A percentile compares a stretch with the other conserved stretches of the same genome.
Conservation (phyloP, 169 alveolate species). For the Eimeria praecox region DNA sequence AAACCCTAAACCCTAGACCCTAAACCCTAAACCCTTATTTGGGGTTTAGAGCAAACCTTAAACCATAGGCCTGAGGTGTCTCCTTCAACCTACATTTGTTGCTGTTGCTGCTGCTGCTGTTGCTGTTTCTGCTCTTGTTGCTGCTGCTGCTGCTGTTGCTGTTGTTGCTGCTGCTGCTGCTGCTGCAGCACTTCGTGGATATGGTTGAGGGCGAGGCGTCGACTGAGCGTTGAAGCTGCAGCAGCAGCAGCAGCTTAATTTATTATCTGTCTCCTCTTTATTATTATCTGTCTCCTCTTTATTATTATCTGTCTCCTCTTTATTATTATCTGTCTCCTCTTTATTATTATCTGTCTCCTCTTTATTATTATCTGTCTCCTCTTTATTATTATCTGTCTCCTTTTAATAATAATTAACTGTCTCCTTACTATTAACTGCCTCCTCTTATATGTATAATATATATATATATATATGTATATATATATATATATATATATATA, state of each 20-base stretch:
- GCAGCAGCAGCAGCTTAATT: background rate
- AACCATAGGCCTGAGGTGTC: too few relatives aligned
- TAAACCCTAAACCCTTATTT: background rate
- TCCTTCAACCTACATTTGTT: background rate
- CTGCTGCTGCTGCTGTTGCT: constrained; percentile 4
- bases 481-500: too few relatives aligned
- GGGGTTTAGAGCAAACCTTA: background rate
- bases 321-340: too few relatives aligned
- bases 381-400: too few relatives aligned
- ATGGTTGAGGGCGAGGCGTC: background rate
- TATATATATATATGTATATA: too few relatives aligned
- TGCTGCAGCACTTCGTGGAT: background rate
- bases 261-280: background rate
- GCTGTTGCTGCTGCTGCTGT: background rate
- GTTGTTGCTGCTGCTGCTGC: constrained; percentile 16
- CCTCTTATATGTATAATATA: too few relatives aligned
- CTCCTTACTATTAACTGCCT: too few relatives aligned
- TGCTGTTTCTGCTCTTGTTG: constrained; percentile 11
- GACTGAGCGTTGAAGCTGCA: background rate
- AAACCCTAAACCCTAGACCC: constrained; percentile 4
- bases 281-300: background rate
- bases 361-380: too few relatives aligned
- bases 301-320: background rate
- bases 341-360: background rate
- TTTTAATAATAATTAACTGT: too few relatives aligned